Percentiles rank a stretch among this genome's conserved stretches.
These are phyloP conservation scores for Kwoniella bestiolae DNA, from an alignment of 768 basidiomycete genomes.

Conservation along the genomic window DNA sequence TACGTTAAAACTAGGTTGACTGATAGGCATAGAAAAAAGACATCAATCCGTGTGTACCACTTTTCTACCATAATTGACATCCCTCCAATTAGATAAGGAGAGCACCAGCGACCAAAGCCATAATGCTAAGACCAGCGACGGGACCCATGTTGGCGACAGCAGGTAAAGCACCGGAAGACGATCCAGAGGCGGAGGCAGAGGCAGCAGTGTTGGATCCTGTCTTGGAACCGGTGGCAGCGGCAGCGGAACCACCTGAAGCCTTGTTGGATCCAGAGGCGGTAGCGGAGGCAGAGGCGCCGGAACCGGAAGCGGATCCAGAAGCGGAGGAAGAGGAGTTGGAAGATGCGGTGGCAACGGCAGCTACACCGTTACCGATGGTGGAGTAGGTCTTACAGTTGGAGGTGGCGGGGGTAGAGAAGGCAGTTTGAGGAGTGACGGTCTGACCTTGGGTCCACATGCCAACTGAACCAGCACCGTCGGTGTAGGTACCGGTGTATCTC, in stretches of 20 bases:
- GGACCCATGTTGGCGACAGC: conserved; percentile 28
- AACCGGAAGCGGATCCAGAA: conserved; percentile 61
- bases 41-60: background rate
- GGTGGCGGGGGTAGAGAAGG: conserved; percentile 55
- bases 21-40: background rate
- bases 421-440: conserved; percentile 55
- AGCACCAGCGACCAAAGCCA: conserved; percentile 39
- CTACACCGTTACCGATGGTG: conserved; percentile 49
- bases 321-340: conserved; percentile 48
- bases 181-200: conserved; percentile 26
- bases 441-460: conserved; percentile 55
- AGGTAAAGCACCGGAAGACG: conserved; percentile 31
- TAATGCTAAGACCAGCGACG: conserved; percentile 1
- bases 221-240: conserved; percentile 23
- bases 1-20: background rate
- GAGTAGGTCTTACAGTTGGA: conserved; percentile 59
- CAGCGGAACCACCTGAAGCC: conserved; percentile 13
- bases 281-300: conserved; percentile 58
- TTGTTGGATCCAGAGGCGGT: conserved; percentile 30
- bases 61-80: too few species aligned
- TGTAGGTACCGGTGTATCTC: conserved; percentile 58
- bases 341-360: conserved; percentile 21
- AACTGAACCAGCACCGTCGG: conserved; percentile 38
- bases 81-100: conserved; percentile 41
- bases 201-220: conserved; percentile 28